Percentiles rank a stretch among this genome's conserved stretches.
These are phyloP conservation scores for Pseudoperonospora humuli DNA, from an alignment of 352 stramenopile genomes.

Conservation along the genomic window DNA sequence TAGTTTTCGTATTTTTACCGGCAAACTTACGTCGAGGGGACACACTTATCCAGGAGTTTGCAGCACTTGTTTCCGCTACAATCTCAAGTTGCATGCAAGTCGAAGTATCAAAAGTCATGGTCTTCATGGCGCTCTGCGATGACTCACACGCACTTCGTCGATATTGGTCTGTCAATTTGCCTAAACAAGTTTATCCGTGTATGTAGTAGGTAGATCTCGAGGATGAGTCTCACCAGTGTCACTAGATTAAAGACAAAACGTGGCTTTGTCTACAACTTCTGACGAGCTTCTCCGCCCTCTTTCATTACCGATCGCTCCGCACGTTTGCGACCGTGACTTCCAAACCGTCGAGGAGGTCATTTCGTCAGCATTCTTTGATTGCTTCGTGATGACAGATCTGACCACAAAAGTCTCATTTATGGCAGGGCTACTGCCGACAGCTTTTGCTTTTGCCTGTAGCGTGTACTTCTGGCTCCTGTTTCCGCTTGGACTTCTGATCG, in stretches of 20 bases:
- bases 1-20: slow-evolving; percentile 18
- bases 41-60: slow-evolving; percentile 23
- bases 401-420: slow-evolving; percentile 8
- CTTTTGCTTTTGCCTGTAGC: slow-evolving; percentile 2
- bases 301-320: slow-evolving; percentile 32
- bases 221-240: slow-evolving; percentile 30
- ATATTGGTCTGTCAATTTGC: slow-evolving; percentile 30
- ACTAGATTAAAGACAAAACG: slow-evolving; percentile 36
- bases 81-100: slow-evolving; percentile 35
- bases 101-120: slow-evolving; percentile 28
- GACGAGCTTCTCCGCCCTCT: slow-evolving; percentile 8
- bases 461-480: slow-evolving; percentile 9
- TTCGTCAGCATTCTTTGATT: background rate
- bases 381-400: slow-evolving; percentile 1
- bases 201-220: slow-evolving; percentile 48
- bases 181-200: slow-evolving; percentile 53
- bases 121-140: slow-evolving; percentile 33
- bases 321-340: slow-evolving; percentile 38
- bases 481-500: slow-evolving; percentile 3
- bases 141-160: slow-evolving; percentile 19
- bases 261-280: slow-evolving; percentile 37
- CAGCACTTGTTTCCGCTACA: slow-evolving; percentile 25
- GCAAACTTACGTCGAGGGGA: background rate
- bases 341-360: slow-evolving; percentile 1
- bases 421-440: slow-evolving; percentile 9